phyloP scores from a whole-genome alignment of 345 rosid genomes.

The Laguncularia racemosa region DNA sequence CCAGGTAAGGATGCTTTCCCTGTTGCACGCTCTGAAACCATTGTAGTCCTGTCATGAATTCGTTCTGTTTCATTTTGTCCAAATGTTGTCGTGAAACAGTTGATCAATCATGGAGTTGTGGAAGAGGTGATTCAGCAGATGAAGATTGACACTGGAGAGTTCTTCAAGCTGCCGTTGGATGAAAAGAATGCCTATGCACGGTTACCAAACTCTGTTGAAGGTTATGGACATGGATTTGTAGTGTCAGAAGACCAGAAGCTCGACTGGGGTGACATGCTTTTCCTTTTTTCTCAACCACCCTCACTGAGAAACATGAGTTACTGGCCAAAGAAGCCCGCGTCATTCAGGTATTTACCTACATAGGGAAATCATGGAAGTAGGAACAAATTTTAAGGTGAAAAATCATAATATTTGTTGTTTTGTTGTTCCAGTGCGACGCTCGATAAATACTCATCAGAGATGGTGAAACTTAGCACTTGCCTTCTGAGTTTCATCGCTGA shows the following conservation, averaged over 20 bases:
- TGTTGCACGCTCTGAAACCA: no score
- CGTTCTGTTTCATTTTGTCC: neutral
- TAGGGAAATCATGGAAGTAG: no score
- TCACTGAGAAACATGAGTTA: slow-evolving; percentile 16
- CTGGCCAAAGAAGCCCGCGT: slow-evolving; percentile 30
- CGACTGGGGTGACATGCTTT: slow-evolving; percentile 50
- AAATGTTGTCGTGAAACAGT: slow-evolving; percentile 5
- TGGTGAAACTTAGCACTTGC: slow-evolving; percentile 8
- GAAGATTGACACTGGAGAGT: slow-evolving; percentile 28
- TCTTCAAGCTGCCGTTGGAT: slow-evolving; percentile 34
- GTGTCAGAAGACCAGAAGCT: slow-evolving; percentile 40
- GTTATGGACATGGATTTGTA: slow-evolving; percentile 53
- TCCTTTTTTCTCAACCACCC: slow-evolving; percentile 24
- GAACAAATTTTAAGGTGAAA: no score
- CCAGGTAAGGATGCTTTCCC: slow-evolving; percentile 25
- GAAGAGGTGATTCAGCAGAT: slow-evolving; percentile 25
- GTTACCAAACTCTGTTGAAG: slow-evolving; percentile 30
- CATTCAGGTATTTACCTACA: slow-evolving; percentile 23
- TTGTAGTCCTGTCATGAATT: no score
- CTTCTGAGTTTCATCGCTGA: slow-evolving; percentile 20
- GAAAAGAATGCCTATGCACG: slow-evolving; percentile 30
- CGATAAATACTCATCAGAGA: slow-evolving; percentile 21
- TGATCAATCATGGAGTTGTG: slow-evolving; percentile 30
- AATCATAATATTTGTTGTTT: no score
- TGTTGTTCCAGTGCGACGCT: slow-evolving; percentile 16